Evolutionary conservation across 2,329 filamentous ascomycete genomes (phyloP).

Genomic region (Pseudonectria buxi): DNA sequence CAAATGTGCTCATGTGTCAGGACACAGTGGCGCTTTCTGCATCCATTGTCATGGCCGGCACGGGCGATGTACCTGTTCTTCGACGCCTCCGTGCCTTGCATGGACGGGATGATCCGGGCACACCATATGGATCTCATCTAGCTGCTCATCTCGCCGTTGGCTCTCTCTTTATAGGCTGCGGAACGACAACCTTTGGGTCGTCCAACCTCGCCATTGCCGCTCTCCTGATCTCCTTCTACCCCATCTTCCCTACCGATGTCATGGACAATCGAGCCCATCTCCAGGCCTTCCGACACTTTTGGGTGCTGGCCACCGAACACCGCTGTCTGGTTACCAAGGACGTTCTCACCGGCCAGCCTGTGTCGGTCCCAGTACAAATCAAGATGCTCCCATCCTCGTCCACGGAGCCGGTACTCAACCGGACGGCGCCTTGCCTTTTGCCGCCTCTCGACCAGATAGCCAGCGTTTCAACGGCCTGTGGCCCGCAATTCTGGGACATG

Average conservation of each 20-base stretch:
- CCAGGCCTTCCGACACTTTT: constrained; percentile 94
- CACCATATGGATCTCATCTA: constrained; percentile 87
- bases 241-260: constrained; percentile 79
- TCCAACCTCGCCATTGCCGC: constrained; percentile 81
- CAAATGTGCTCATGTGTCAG: constrained; percentile 84
- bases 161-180: constrained; percentile 83
- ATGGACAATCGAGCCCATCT: constrained; percentile 93
- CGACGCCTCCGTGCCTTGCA: constrained; percentile 82
- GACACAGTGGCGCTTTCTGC: constrained; percentile 77
- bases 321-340: constrained; percentile 86
- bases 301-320: constrained; percentile 87
- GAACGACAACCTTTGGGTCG: constrained; percentile 85
- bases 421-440: constrained; percentile 52
- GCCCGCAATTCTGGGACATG: constrained; percentile 72
- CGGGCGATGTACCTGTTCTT: constrained; percentile 79
- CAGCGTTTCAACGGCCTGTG: constrained; percentile 52
- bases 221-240: constrained; percentile 87
- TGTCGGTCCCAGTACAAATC: constrained; percentile 66
- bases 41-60: constrained; percentile 91
- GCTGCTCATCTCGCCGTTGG: constrained; percentile 90
- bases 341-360: constrained; percentile 72
- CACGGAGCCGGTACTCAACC: constrained; percentile 32
- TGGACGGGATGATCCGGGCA: constrained; percentile 75
- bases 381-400: constrained; percentile 41
- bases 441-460: constrained; percentile 59